Conservation (phyloP, 2,329 filamentous ascomycete genomes). For the Colletotrichum graminicola region DNA sequence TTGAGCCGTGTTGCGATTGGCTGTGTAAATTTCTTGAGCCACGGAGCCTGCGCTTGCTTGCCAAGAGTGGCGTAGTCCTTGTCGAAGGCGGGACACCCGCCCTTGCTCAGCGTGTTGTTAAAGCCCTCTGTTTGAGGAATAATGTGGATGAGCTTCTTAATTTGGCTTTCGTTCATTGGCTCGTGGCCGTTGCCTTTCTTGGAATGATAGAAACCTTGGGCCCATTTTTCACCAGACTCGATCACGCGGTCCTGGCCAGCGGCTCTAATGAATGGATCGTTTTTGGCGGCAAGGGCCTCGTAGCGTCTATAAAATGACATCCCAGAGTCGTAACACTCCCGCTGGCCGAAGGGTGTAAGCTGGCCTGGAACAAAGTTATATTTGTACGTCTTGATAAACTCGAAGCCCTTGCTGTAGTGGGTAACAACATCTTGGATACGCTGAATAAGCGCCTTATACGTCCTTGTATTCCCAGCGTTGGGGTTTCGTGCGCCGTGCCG, state of each 20-base stretch:
- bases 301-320: slow-evolving; percentile 83
- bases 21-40: slow-evolving; percentile 73
- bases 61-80: slow-evolving; percentile 60
- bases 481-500: slow-evolving; percentile 89
- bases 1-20: slow-evolving; percentile 79
- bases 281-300: slow-evolving; percentile 65
- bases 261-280: slow-evolving; percentile 78
- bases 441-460: slow-evolving; percentile 73
- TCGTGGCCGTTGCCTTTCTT: slow-evolving; percentile 55
- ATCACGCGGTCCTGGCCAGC: slow-evolving; percentile 79
- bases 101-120: slow-evolving; percentile 88
- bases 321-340: slow-evolving; percentile 80
- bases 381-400: slow-evolving; percentile 78
- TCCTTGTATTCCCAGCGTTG: slow-evolving; percentile 63
- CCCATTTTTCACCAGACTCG: slow-evolving; percentile 81
- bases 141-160: slow-evolving; percentile 55
- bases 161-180: slow-evolving; percentile 62
- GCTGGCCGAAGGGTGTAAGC: slow-evolving; percentile 74
- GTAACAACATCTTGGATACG: slow-evolving; percentile 71
- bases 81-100: slow-evolving; percentile 79
- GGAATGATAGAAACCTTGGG: slow-evolving; percentile 74
- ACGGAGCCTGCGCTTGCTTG: slow-evolving; percentile 69
- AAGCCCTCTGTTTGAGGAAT: slow-evolving; percentile 74
- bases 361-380: slow-evolving; percentile 73
- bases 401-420: slow-evolving; percentile 71